Conservation (phyloP, 208 protist species). For the Leptomonas seymouri region DNA sequence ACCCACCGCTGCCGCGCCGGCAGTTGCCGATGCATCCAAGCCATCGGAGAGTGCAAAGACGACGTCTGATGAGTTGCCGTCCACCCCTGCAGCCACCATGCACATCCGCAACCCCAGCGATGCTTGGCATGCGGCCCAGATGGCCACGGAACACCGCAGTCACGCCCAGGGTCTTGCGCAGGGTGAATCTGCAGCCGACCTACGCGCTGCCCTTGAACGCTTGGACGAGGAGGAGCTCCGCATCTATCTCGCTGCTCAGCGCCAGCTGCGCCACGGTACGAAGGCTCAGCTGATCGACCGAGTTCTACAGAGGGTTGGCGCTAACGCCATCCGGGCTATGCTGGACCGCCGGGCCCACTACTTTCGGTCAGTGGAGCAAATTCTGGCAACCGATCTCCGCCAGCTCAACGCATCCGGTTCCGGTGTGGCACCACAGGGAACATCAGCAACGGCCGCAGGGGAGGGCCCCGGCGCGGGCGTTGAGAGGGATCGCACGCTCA, state of each 20-base stretch:
- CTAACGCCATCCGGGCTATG: conserved; percentile 74
- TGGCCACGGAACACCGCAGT: conserved; percentile 62
- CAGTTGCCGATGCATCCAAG: background rate
- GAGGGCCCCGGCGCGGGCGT: background rate
- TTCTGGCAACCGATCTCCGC: conserved; percentile 73
- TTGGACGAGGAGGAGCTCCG: conserved; percentile 91
- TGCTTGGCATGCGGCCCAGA: conserved; percentile 71
- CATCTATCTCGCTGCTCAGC: conserved; percentile 85
- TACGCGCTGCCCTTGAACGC: conserved; percentile 45
- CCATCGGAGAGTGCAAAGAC: background rate
- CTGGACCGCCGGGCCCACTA: conserved; percentile 79
- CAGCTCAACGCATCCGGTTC: conserved; percentile 37
- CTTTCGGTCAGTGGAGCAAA: conserved; percentile 81
- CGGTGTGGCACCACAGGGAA: too few relatives aligned
- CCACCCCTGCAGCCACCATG: conserved; percentile 33
- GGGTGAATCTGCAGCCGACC: conserved; percentile 37
- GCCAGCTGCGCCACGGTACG: conserved; percentile 85
- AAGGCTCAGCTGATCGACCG: conserved; percentile 75
- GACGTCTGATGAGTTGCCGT: background rate
- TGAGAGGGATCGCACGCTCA: conserved; percentile 50
- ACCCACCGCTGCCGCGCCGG: background rate
- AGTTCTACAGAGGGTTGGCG: conserved; percentile 60
- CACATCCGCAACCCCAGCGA: conserved; percentile 84
- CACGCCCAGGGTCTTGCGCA: conserved; percentile 23
- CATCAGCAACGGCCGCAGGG: background rate